Conservation (phyloP, 768 basidiomycete species). For the Crassisporium funariophilum region DNA sequence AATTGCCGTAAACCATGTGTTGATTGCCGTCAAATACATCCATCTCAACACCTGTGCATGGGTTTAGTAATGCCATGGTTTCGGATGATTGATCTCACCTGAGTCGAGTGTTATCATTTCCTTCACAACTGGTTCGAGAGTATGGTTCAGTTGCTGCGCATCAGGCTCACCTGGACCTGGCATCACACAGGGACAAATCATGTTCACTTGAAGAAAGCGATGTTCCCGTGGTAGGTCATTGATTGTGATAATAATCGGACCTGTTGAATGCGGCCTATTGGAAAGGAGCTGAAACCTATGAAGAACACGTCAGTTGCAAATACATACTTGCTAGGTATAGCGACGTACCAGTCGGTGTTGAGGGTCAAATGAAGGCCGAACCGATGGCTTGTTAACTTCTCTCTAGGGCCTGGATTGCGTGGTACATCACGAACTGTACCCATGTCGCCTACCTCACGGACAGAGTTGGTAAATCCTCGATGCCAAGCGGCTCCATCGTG, state of each 20-base stretch:
- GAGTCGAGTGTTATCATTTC: slow-evolving; percentile 23
- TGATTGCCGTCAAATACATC: slow-evolving; percentile 19
- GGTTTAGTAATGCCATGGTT: too few relatives aligned
- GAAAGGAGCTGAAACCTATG: slow-evolving; percentile 25
- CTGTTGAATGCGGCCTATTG: slow-evolving; percentile 25
- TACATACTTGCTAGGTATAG: not conserved
- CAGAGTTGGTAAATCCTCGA: slow-evolving; percentile 5
- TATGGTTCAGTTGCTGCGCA: slow-evolving; percentile 25
- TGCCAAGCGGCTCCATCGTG: slow-evolving; percentile 20
- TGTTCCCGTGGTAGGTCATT: slow-evolving; percentile 21
- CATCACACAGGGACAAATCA: slow-evolving; percentile 21
- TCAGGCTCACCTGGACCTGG: slow-evolving; percentile 29
- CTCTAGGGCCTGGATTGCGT: not conserved
- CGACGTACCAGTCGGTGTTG: slow-evolving; percentile 26
- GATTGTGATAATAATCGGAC: slow-evolving; percentile 23
- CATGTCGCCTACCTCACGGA: slow-evolving; percentile 14
- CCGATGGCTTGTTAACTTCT: slow-evolving; percentile 9
- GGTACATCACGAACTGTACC: slow-evolving; percentile 14
- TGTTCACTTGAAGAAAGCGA: slow-evolving; percentile 22
- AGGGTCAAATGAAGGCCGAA: slow-evolving; percentile 27
- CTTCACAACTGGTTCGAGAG: slow-evolving; percentile 15
- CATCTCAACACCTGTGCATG: slow-evolving; percentile 29
- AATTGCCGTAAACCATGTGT: slow-evolving; percentile 23
- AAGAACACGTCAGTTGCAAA: not conserved
- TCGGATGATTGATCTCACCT: too few relatives aligned